Evolutionary conservation across 176 grass and related monocot genomes (phyloP).

Genomic region (Zoysia japonica): DNA sequence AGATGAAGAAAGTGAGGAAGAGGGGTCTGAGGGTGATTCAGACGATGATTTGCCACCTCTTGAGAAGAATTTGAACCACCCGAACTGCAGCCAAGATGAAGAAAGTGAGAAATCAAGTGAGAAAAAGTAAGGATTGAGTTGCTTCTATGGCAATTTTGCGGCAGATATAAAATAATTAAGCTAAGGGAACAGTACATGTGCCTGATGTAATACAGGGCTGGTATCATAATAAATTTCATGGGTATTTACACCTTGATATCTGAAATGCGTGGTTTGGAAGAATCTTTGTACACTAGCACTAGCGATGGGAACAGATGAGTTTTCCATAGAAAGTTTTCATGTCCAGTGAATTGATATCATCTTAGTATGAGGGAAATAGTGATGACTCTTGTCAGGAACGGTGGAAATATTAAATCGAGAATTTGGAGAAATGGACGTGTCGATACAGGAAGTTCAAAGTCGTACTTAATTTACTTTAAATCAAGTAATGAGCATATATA

Average conservation of each 20-base stretch:
- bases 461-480: background rate
- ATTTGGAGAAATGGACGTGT: background rate
- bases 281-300: background rate
- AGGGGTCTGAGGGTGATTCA: slow-evolving; percentile 63
- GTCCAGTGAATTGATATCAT: background rate
- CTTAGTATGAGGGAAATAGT: background rate
- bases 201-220: no score
- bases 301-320: background rate
- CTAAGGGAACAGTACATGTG: no score
- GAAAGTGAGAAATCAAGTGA: slow-evolving; percentile 56
- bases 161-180: background rate
- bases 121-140: slow-evolving; percentile 3
- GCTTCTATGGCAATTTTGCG: background rate
- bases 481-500: background rate
- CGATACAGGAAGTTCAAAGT: background rate
- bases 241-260: background rate
- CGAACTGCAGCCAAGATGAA: slow-evolving; percentile 51
- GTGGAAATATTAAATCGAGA: background rate
- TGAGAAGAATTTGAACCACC: slow-evolving; percentile 76
- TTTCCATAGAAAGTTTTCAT: background rate
- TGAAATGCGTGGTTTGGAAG: background rate
- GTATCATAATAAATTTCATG: slow-evolving; percentile 14
- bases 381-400: background rate
- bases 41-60: slow-evolving; percentile 79
- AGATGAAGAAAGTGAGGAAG: slow-evolving; percentile 59